Conservation (phyloP, 1,284 basidiomycete genomes). For the Rhodotorula sp. region DNA sequence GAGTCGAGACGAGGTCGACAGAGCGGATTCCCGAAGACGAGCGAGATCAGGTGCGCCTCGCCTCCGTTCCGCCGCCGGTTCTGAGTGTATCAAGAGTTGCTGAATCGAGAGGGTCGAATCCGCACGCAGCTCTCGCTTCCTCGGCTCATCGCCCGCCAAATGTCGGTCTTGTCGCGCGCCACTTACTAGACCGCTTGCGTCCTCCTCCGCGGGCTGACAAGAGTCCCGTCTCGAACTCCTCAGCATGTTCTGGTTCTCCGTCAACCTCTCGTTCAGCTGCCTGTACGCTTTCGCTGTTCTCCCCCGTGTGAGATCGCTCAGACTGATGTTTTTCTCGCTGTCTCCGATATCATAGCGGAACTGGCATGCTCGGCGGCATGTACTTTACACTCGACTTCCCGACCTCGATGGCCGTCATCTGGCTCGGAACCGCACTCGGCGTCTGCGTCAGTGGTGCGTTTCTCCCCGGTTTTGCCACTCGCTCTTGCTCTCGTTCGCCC, state of each 20-base stretch:
- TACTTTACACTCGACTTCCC: conserved; percentile 57
- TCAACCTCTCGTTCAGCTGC: conserved; percentile 32
- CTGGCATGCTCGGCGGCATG: conserved; percentile 2
- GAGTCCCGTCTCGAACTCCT: background rate
- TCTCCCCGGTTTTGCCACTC: background rate
- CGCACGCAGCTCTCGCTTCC: background rate
- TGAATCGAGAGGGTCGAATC: conserved; percentile 8
- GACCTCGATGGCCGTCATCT: conserved; percentile 49
- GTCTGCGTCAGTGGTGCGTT: conserved; percentile 42
- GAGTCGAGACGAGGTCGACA: conserved; percentile 24
- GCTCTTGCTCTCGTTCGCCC: background rate
- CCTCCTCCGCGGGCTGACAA: background rate
- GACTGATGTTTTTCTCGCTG: background rate
- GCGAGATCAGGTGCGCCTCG: conserved; percentile 16
- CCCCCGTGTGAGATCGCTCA: background rate
- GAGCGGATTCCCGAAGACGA: conserved; percentile 29
- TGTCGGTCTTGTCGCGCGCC: background rate
- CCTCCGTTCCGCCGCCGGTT: background rate
- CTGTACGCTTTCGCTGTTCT: conserved; percentile 16
- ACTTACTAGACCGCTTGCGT: background rate
- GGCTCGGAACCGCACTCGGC: conserved; percentile 50
- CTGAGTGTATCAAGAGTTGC: background rate
- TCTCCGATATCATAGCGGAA: background rate
- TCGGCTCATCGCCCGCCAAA: background rate
- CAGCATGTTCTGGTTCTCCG: conserved; percentile 35